These are phyloP conservation scores for Neonectria hederae DNA, from an alignment of 2,329 filamentous ascomycete species.

Conservation along the genomic window DNA sequence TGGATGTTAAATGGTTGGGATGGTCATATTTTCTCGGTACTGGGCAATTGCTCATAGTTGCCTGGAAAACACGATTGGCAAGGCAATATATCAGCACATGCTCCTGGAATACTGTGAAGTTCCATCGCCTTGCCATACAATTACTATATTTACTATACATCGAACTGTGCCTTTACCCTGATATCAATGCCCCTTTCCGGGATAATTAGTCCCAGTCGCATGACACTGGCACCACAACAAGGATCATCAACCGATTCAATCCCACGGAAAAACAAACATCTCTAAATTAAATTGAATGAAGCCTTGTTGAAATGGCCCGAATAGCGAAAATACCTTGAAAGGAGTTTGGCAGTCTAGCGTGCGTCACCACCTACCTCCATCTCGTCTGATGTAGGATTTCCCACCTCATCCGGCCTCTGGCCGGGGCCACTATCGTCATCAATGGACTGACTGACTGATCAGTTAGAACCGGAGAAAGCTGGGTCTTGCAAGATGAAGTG, in stretches of 20 bases:
- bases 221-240: slow-evolving; percentile 18
- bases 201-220: not conserved
- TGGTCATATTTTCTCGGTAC: not conserved
- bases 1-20: not conserved
- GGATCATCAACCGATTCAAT: slow-evolving; percentile 13
- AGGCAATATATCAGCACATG: not conserved
- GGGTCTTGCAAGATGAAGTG: not conserved
- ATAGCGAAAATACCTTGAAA: not conserved
- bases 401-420: not conserved
- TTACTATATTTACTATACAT: not conserved
- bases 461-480: not conserved
- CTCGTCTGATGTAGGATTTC: not conserved
- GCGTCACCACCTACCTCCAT: not conserved
- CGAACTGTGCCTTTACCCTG: not conserved
- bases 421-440: not conserved
- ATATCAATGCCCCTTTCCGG: not conserved
- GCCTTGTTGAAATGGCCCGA: not conserved
- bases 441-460: not conserved
- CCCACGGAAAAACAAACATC: not conserved
- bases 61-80: not conserved
- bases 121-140: not conserved
- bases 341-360: not conserved
- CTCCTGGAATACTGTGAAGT: not conserved
- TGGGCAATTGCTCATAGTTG: not conserved
- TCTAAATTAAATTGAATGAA: not conserved